Evolutionary conservation across 805 yeast species (phyloP).

Genomic region (Ogataea zsoltii): DNA sequence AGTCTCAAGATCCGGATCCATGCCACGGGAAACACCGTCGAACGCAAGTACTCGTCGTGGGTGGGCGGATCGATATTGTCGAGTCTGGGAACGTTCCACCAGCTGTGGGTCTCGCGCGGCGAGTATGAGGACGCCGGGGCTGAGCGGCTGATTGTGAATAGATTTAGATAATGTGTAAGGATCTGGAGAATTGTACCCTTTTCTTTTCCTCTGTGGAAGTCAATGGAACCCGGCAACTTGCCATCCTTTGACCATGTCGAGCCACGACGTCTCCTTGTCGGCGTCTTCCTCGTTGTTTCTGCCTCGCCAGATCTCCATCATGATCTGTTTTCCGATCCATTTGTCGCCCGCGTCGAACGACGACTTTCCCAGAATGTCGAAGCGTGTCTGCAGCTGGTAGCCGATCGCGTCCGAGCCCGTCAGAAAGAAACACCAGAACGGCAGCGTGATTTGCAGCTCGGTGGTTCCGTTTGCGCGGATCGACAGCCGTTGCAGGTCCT

Average conservation of each 20-base stretch:
- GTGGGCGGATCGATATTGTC: constrained; percentile 89
- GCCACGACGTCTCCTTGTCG: constrained; percentile 44
- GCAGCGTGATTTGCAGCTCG: constrained; percentile 36
- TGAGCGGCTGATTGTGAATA: constrained; percentile 72
- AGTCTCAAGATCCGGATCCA: constrained; percentile 84
- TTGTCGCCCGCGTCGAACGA: constrained; percentile 39
- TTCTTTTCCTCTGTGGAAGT: no score
- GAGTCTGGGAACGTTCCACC: constrained; percentile 91
- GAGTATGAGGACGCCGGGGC: constrained; percentile 90
- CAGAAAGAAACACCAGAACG: constrained; percentile 51
- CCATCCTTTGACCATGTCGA: constrained; percentile 58
- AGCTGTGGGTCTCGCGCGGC: constrained; percentile 85
- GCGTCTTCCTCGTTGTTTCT: constrained; percentile 28
- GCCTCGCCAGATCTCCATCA: constrained; percentile 52
- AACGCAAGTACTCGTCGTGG: constrained; percentile 84
- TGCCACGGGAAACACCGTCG: constrained; percentile 74
- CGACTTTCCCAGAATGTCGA: constrained; percentile 36
- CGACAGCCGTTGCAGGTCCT: constrained; percentile 27
- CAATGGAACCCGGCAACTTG: constrained; percentile 39
- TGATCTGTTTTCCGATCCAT: constrained; percentile 57
- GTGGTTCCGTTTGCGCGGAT: constrained; percentile 19
- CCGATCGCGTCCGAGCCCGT: constrained; percentile 43
- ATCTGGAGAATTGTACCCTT: no score
- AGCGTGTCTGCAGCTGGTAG: constrained; percentile 32
- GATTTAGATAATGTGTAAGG: constrained; percentile 60